These are phyloP conservation scores for Colletotrichum scovillei DNA, from an alignment of 2,329 filamentous ascomycete genomes.

Conservation along the genomic window DNA sequence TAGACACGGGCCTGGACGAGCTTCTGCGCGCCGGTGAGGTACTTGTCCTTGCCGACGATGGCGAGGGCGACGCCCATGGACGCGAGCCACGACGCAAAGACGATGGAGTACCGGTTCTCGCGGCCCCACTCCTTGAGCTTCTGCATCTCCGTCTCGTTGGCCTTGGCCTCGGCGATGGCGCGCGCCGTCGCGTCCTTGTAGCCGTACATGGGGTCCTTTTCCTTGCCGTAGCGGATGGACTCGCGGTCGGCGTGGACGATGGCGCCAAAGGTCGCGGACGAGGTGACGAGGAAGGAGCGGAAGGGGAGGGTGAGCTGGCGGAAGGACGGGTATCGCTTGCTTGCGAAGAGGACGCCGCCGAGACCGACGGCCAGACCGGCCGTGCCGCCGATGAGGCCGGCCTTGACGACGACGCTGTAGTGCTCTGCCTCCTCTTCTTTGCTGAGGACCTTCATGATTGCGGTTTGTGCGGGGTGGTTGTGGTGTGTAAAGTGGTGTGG, in stretches of 20 bases:
- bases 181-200: conserved; percentile 75
- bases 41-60: conserved; percentile 81
- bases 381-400: conserved; percentile 79
- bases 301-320: conserved; percentile 87
- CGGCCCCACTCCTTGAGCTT: conserved; percentile 78
- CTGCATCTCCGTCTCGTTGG: conserved; percentile 67
- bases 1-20: conserved; percentile 95
- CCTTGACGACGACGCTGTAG: conserved; percentile 83
- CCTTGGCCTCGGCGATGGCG: conserved; percentile 63
- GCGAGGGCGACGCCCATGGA: conserved; percentile 81
- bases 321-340: conserved; percentile 80
- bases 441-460: conserved; percentile 91
- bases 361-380: conserved; percentile 75
- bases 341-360: conserved; percentile 74
- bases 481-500: not conserved
- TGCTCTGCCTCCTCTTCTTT: conserved; percentile 92
- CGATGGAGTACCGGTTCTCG: conserved; percentile 87
- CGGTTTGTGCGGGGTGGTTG: conserved; percentile 23
- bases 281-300: conserved; percentile 89
- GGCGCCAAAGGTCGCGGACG: conserved; percentile 83
- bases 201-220: conserved; percentile 73
- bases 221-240: conserved; percentile 73
- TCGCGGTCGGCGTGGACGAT: conserved; percentile 88
- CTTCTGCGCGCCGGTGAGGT: conserved; percentile 83
- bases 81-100: conserved; percentile 84